Base-by-base conservation (phyloP, 2,329 filamentous ascomycete genomes). In the Neopestalotiopsis rosae region DNA sequence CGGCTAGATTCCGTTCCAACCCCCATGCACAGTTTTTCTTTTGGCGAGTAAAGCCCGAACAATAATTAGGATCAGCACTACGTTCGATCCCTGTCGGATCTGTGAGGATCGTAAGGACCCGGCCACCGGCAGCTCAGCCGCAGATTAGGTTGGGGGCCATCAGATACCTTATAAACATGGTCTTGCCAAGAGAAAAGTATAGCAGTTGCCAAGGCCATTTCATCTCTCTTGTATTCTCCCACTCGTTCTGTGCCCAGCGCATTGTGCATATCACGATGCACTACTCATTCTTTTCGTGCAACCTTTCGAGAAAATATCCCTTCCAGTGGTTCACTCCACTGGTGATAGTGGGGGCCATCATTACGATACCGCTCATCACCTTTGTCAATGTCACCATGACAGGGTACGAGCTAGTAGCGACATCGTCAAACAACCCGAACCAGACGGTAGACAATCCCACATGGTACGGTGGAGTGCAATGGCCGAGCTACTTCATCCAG, bases 241-340 rank as follows among this genome's bases (percentile, higher is more conserved):
- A 6, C 9, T n/a, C 14, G 14, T 14, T 49, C 14, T 28, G 12
- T 49, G 42, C 14, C 14, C 5, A 49, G 42, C 1, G 5, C 13
- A 5, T n/a, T 49, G 42, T n/a, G n/a, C 5, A 7, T n/a, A n/a
- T n/a, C 14, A 20, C 56, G 24, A 65, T 65, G 40, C 13, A 65
- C 14, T 6, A 49, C n/a, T 65, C 61, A 42, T 69, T 64, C 38
- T 71, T 72, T 59, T 70, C 71, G 3, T 73, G 72, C 38, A 66
- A 62, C 17, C 20, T 71, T 13, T 71, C 65, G 4, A 64, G 71
- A 30, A 17, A 61, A 12, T 74, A 73, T 57, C 71, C 69, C 0
- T 74, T 71, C 52, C 65, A 45, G 30, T 74, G 73, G 73, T 61
- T 73, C 32, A 73, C 71, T 12, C 73, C 73, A 13, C 56, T 71